These are phyloP conservation scores for Chlorella sp. DNA, from an alignment of 139 green algal genomes.

Conservation along the genomic window DNA sequence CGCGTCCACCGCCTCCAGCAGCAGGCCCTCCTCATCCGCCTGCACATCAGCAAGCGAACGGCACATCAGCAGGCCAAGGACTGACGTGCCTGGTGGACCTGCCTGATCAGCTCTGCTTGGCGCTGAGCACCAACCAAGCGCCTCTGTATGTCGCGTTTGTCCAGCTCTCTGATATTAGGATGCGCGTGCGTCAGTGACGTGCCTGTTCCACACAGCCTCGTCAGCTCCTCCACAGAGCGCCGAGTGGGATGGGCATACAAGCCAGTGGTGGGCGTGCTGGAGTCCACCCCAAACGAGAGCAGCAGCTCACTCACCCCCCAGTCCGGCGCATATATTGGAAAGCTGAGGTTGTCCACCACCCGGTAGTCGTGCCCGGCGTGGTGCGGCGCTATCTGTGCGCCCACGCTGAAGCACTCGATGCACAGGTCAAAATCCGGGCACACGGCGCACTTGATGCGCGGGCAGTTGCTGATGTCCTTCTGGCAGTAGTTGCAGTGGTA, in stretches of 20 bases:
- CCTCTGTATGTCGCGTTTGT: no score
- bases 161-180: no score
- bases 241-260: background rate
- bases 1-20: constrained; percentile 88
- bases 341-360: constrained; percentile 89
- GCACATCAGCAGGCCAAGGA: no score
- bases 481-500: constrained; percentile 97
- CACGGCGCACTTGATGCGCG: constrained; percentile 90
- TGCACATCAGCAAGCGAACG: no score
- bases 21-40: constrained; percentile 93
- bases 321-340: constrained; percentile 81
- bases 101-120: no score
- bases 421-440: constrained; percentile 94
- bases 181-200: no score
- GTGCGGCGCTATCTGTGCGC: constrained; percentile 75
- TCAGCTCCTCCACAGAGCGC: no score
- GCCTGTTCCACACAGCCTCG: no score
- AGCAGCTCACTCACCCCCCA: constrained; percentile 68
- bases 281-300: background rate
- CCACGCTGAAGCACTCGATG: constrained; percentile 93
- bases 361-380: constrained; percentile 70
- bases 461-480: constrained; percentile 73
- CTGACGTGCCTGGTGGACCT: no score
- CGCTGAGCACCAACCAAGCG: no score
- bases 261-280: background rate